Percentiles rank a stretch among this genome's conserved stretches.
phyloP scores from a whole-genome alignment of 2,329 filamentous ascomycete species.

The Emericellopsis cladophorae region DNA sequence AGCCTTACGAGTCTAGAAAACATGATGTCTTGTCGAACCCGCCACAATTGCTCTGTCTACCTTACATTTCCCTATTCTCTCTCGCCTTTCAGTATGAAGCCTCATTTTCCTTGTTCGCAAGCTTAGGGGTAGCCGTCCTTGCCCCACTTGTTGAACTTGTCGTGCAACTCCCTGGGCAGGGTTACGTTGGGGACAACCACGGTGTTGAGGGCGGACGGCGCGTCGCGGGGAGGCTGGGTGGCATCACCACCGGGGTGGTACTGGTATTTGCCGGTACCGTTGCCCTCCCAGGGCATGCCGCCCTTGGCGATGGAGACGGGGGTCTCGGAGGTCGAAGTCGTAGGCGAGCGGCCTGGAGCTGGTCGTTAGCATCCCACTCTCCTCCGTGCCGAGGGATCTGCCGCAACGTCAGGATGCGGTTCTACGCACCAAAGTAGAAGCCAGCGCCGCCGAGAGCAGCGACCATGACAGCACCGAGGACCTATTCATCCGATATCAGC shows the following conservation, averaged over 20 bases:
- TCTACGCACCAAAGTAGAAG: constrained; percentile 65
- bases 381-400: no score
- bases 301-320: constrained; percentile 59
- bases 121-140: constrained; percentile 76
- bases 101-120: no score
- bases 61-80: not conserved
- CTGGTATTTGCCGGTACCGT: constrained; percentile 53
- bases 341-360: constrained; percentile 65
- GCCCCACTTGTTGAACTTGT: constrained; percentile 99
- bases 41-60: constrained; percentile 1
- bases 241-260: constrained; percentile 80
- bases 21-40: not conserved
- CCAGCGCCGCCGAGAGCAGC: constrained; percentile 78
- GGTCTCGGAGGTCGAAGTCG: constrained; percentile 69
- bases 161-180: constrained; percentile 84
- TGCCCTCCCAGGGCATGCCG: constrained; percentile 86
- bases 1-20: not conserved
- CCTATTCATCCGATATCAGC: constrained; percentile 33
- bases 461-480: constrained; percentile 85
- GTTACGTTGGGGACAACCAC: constrained; percentile 91
- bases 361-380: not conserved
- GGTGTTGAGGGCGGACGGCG: constrained; percentile 88
- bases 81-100: not conserved
- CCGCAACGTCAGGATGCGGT: not conserved
- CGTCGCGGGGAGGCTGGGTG: constrained; percentile 65